Percentiles rank a stretch among this genome's conserved stretches.
Evolutionary conservation across 371 early-diverging fungal species (phyloP).

Genomic region (Rhizopus sp.): DNA sequence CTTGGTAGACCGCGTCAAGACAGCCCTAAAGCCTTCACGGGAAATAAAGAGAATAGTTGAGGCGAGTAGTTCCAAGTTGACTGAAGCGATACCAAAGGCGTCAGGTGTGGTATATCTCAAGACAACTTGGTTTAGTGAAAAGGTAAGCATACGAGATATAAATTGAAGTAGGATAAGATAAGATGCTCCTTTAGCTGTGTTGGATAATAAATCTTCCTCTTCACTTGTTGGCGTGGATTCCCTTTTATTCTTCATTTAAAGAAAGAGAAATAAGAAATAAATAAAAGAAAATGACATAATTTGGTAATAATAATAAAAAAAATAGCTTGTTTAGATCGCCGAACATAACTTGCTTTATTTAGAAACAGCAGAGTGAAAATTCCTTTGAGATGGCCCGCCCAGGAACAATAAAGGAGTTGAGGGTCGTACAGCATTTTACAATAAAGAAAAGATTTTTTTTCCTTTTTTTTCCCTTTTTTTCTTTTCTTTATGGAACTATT

Average conservation of each 20-base stretch:
- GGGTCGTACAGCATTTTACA: conserved; percentile 12
- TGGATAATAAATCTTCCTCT: conserved; percentile 33
- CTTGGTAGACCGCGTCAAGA: conserved; percentile 58
- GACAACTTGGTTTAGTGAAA: conserved; percentile 77
- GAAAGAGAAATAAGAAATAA: background rate
- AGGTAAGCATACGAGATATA: conserved; percentile 77
- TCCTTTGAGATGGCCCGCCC: conserved; percentile 3
- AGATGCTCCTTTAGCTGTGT: conserved; percentile 70
- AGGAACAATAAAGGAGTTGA: conserved; percentile 2
- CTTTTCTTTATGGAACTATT: conserved; percentile 22
- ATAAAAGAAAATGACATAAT: background rate
- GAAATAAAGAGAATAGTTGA: conserved; percentile 90
- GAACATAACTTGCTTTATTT: conserved; percentile 4
- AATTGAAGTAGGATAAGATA: conserved; percentile 81
- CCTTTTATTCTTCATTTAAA: background rate
- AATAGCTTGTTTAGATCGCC: background rate
- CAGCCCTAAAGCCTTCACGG: conserved; percentile 88
- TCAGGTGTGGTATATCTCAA: conserved; percentile 67
- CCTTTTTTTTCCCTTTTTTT: conserved; percentile 6
- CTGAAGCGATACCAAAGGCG: conserved; percentile 82
- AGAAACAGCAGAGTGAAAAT: background rate
- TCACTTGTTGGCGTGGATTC: background rate
- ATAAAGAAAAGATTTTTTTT: conserved; percentile 8
- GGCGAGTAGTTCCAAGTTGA: conserved; percentile 84
- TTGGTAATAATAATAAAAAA: background rate